Conservation (phyloP, 2,329 filamentous ascomycete genomes). For the Apiospora arundinis region DNA sequence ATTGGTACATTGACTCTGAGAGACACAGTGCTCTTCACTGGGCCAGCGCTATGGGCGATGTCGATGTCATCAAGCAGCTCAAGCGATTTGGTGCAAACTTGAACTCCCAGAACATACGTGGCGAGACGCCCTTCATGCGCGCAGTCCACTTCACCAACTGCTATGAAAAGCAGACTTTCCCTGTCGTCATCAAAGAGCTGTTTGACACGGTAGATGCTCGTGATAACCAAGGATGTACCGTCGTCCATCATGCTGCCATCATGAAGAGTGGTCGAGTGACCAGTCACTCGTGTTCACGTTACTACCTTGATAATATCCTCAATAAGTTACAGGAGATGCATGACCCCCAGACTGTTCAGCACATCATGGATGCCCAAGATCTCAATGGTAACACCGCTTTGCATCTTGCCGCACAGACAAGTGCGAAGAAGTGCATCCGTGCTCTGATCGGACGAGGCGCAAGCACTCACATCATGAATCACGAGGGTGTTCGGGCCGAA, state of each 20-base stretch:
- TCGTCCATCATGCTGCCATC: conserved; percentile 92
- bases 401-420: conserved; percentile 77
- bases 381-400: conserved; percentile 87
- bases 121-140: conserved; percentile 93
- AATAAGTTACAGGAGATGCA: conserved; percentile 84
- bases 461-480: conserved; percentile 81
- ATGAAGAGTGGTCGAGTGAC: conserved; percentile 82
- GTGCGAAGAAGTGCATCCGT: conserved; percentile 89
- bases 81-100: conserved; percentile 80
- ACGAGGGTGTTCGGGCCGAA: conserved; percentile 82
- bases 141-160: conserved; percentile 97
- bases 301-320: conserved; percentile 91
- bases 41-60: conserved; percentile 96
- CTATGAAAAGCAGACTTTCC: conserved; percentile 91
- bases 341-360: conserved; percentile 76
- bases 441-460: conserved; percentile 79
- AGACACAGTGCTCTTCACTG: conserved; percentile 94
- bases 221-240: conserved; percentile 83
- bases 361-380: conserved; percentile 82
- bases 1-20: conserved; percentile 92
- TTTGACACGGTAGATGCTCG: conserved; percentile 80
- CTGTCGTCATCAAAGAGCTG: conserved; percentile 81
- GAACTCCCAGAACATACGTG: conserved; percentile 71
- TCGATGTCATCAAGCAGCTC: conserved; percentile 88
- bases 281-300: conserved; percentile 87